A percentile compares a stretch with the other conserved stretches of the same genome.
Conservation (phyloP, 192 early-diverging fungal species). For the Entomortierella chlamydospora region DNA sequence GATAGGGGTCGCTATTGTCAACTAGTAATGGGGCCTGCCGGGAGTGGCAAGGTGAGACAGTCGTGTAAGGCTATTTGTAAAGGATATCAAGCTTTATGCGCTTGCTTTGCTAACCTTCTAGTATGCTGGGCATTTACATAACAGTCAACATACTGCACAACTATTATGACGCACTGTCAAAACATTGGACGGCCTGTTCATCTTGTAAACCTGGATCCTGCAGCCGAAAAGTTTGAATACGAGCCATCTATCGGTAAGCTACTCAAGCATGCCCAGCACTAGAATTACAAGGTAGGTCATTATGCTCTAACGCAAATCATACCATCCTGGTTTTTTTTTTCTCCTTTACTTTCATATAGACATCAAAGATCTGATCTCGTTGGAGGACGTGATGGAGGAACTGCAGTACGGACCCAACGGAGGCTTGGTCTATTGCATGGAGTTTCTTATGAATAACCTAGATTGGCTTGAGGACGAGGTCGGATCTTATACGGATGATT, state of each 20-base stretch:
- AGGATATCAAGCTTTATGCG: no score
- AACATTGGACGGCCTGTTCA: constrained; percentile 85
- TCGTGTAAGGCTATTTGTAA: no score
- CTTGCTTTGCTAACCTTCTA: no score
- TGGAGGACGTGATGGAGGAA: constrained; percentile 99
- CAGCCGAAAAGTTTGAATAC: constrained; percentile 96
- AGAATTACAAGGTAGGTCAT: neutral
- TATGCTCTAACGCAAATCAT: neutral
- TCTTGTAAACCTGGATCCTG: constrained; percentile 97
- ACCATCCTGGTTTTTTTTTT: neutral
- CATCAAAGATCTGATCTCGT: constrained; percentile 94
- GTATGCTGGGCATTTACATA: no score
- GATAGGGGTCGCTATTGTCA: constrained; percentile 83
- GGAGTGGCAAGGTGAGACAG: constrained; percentile 88
- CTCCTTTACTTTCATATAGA: constrained; percentile 58
- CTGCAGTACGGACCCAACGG: constrained; percentile 98
- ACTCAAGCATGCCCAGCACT: neutral
- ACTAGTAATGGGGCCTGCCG: constrained; percentile 97
- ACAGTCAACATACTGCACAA: constrained; percentile 96
- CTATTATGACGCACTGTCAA: constrained; percentile 95
- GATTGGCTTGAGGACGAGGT: constrained; percentile 98
- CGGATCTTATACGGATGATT: constrained; percentile 93
- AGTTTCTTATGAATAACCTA: constrained; percentile 94
- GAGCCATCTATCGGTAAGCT: constrained; percentile 80
- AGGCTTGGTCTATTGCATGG: constrained; percentile 95